A percentile compares a stretch with the other conserved stretches of the same genome.
Conservation (phyloP, 768 basidiomycete species). For the Hypholoma fasciculare region DNA sequence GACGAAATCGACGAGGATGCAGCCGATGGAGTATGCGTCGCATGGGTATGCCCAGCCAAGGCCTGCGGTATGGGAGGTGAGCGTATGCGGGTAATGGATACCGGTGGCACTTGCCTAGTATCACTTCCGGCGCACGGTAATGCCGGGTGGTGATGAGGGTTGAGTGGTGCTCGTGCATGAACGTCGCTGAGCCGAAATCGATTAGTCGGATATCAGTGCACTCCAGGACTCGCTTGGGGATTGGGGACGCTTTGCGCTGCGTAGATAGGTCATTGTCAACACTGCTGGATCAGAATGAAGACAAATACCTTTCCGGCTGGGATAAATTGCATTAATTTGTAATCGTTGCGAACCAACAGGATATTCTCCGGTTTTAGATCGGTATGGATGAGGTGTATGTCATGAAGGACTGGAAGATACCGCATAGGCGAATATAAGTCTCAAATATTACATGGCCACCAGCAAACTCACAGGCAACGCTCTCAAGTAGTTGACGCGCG, state of each 20-base stretch:
- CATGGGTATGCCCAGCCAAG: slow-evolving; percentile 98
- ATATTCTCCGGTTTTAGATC: slow-evolving; percentile 99
- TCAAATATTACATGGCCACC: background rate
- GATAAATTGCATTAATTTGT: slow-evolving; percentile 54
- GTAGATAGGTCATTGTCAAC: background rate
- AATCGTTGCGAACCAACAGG: slow-evolving; percentile 84
- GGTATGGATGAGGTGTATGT: slow-evolving; percentile 90
- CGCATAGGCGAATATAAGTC: slow-evolving; percentile 2
- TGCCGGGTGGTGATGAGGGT: slow-evolving; percentile 97
- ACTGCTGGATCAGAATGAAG: no score
- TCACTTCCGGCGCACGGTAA: slow-evolving; percentile 99
- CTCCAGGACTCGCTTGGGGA: slow-evolving; percentile 74
- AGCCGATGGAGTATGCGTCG: slow-evolving; percentile 97
- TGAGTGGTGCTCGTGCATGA: slow-evolving; percentile 97
- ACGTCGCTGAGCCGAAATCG: slow-evolving; percentile 98
- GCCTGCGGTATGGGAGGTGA: slow-evolving; percentile 46
- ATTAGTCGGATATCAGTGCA: slow-evolving; percentile 94
- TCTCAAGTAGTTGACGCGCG: slow-evolving; percentile 86
- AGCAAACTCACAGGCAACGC: slow-evolving; percentile 80
- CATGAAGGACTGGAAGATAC: slow-evolving; percentile 73
- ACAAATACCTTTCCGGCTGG: slow-evolving; percentile 2
- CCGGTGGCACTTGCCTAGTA: slow-evolving; percentile 66
- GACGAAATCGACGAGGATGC: slow-evolving; percentile 98
- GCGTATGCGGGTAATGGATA: background rate
- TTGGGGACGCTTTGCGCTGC: slow-evolving; percentile 65